Conservation (phyloP, 805 yeast species). For the Lipomyces spencermartinsiae region DNA sequence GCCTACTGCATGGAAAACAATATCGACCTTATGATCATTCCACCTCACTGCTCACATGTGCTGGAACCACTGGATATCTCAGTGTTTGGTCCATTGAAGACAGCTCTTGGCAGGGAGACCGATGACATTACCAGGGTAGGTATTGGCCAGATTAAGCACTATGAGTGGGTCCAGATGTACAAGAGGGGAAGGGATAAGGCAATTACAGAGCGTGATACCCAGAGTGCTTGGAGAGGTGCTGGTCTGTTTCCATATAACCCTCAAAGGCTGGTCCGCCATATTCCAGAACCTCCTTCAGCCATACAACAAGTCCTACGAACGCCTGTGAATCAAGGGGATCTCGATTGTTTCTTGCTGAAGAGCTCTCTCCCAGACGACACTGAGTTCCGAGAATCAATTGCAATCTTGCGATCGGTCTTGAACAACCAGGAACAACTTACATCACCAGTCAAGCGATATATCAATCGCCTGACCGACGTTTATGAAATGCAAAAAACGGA, state of each 20-base stretch:
- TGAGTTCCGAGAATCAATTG: background rate
- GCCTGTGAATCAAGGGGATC: background rate
- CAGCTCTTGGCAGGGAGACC: background rate
- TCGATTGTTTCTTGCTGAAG: background rate
- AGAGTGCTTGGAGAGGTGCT: constrained; percentile 1
- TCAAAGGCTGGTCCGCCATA: background rate
- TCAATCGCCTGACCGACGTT: background rate
- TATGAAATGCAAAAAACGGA: background rate
- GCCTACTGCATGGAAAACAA: too few relatives aligned
- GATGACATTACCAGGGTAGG: background rate
- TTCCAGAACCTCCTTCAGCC: background rate
- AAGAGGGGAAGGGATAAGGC: background rate
- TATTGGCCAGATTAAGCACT: background rate
- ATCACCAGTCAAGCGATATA: constrained; percentile 1
- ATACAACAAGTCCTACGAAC: background rate
- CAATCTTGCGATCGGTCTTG: constrained; percentile 2
- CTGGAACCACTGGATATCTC: too few relatives aligned
- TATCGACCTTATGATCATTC: too few relatives aligned
- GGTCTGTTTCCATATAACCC: constrained; percentile 1
- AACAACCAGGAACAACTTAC: background rate
- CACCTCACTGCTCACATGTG: too few relatives aligned
- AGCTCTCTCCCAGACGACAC: too few relatives aligned
- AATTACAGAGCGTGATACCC: background rate
- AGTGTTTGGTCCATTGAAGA: too few relatives aligned
- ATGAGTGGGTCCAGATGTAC: constrained; percentile 1